Evolutionary conservation across 352 stramenopile species (phyloP).

Genomic region (Bremia lactucae): DNA sequence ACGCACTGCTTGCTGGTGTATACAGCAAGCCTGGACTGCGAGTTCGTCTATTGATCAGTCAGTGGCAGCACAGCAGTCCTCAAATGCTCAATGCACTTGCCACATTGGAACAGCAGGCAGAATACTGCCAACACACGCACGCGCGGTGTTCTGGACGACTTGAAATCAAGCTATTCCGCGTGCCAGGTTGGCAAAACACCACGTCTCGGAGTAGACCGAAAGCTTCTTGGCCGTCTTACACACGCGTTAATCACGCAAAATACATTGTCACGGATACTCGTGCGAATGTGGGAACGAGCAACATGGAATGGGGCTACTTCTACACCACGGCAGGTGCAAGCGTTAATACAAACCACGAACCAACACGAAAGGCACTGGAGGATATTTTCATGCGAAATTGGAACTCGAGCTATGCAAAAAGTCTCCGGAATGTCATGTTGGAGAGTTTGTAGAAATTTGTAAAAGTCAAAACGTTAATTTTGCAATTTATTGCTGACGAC

Average conservation of each 20-base stretch:
- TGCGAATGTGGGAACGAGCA: constrained; percentile 79
- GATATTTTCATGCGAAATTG: constrained; percentile 67
- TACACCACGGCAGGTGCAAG: constrained; percentile 72
- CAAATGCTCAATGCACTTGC: constrained; percentile 45
- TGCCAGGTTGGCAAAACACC: constrained; percentile 71
- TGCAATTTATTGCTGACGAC: constrained; percentile 1
- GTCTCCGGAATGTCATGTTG: constrained; percentile 16
- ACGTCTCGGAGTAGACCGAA: constrained; percentile 17
- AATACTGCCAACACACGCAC: constrained; percentile 29
- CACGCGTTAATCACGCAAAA: constrained; percentile 79
- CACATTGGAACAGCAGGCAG: constrained; percentile 35
- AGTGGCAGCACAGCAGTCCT: constrained; percentile 58
- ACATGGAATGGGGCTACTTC: constrained; percentile 85
- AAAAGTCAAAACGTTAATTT: neutral
- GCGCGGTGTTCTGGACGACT: constrained; percentile 37
- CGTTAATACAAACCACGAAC: constrained; percentile 65
- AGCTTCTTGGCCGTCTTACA: constrained; percentile 46
- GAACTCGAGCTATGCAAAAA: constrained; percentile 50
- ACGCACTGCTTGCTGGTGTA: constrained; percentile 45
- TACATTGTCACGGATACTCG: constrained; percentile 72
- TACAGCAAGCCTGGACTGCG: constrained; percentile 43
- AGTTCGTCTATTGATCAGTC: constrained; percentile 58
- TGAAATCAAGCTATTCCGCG: constrained; percentile 61
- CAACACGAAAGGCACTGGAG: constrained; percentile 41
- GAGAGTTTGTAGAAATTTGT: neutral